These are phyloP conservation scores for Paramecium sexaurelia DNA, from an alignment of 73 alveolate genomes.

Conservation along the genomic window DNA sequence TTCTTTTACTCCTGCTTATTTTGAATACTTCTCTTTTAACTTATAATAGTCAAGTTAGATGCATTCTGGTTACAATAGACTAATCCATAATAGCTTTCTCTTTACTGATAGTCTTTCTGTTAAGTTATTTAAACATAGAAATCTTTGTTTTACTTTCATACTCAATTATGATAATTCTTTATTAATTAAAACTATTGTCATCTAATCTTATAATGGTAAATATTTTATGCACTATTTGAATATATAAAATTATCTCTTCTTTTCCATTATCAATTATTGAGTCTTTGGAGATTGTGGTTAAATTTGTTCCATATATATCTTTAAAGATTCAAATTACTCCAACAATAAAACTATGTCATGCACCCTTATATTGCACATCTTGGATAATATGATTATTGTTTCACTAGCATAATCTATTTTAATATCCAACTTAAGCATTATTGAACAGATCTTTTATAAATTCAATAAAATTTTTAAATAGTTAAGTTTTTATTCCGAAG, in stretches of 20 bases:
- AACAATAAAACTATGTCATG: background rate
- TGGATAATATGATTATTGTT: background rate
- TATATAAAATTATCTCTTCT: background rate
- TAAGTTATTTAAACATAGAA: background rate
- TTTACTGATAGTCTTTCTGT: background rate
- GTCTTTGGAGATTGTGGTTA: background rate
- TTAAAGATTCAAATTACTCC: constrained; percentile 2
- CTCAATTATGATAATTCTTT: background rate
- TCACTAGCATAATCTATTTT: constrained; percentile 50
- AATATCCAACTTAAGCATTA: constrained; percentile 22
- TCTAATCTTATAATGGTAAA: background rate
- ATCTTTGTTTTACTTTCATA: background rate
- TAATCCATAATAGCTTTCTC: background rate
- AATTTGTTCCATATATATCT: constrained; percentile 8
- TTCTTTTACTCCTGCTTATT: constrained; percentile 4
- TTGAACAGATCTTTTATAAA: constrained; percentile 7
- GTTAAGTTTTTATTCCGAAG: background rate
- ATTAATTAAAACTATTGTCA: background rate
- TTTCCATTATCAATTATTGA: background rate
- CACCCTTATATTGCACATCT: constrained; percentile 15
- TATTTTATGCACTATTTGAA: background rate
- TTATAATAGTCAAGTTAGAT: constrained; percentile 15
- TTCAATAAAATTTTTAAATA: constrained; percentile 27
- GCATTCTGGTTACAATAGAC: background rate
- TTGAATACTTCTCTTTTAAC: constrained; percentile 11